phyloP scores from a whole-genome alignment of 139 green algal genomes.

The Dunaliella primolecta region DNA sequence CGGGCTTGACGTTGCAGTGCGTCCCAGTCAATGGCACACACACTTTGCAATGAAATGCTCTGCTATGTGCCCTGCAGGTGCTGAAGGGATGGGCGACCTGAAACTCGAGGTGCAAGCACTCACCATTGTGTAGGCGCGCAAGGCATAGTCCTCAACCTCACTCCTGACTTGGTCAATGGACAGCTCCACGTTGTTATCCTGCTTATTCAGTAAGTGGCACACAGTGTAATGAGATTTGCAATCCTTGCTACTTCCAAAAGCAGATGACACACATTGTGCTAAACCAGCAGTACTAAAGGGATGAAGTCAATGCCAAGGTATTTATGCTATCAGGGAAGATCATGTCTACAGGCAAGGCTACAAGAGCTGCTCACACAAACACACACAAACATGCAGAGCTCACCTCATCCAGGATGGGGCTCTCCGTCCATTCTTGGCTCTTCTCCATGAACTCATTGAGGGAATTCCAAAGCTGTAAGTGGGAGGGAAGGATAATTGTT shows the following conservation, averaged over 20 bases:
- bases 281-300: no score
- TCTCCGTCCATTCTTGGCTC: slow-evolving; percentile 60
- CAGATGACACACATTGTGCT: no score
- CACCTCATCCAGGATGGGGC: slow-evolving; percentile 57
- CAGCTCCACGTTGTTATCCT: slow-evolving; percentile 29
- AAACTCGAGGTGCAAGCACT: neutral
- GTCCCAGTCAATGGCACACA: no score
- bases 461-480: slow-evolving; percentile 55
- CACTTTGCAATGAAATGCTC: no score
- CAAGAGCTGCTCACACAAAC: neutral
- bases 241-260: no score
- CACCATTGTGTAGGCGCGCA: slow-evolving; percentile 63
- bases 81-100: no score
- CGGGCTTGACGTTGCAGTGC: no score
- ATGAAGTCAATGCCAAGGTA: no score
- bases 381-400: slow-evolving; percentile 23
- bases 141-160: slow-evolving; percentile 63
- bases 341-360: neutral
- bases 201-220: neutral
- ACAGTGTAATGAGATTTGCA: no score
- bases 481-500: neutral
- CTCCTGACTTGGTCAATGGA: slow-evolving; percentile 51
- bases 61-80: no score
- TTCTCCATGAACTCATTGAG: slow-evolving; percentile 66
- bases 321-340: no score